Evolutionary conservation across 345 rosid species (phyloP).

Genomic region (Brassica carinata): DNA sequence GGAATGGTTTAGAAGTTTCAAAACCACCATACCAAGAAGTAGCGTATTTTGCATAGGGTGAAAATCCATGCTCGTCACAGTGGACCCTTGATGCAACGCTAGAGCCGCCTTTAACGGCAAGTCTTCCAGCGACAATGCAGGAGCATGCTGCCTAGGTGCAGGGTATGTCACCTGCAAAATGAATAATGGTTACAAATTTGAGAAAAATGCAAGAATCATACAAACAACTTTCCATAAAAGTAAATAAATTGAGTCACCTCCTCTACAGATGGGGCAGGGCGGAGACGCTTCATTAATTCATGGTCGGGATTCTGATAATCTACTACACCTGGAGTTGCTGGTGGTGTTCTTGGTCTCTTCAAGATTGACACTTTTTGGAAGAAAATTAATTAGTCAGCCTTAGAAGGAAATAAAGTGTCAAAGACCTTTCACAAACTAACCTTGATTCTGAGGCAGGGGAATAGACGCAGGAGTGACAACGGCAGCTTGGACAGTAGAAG

Average conservation of each 20-base stretch:
- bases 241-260: slow-evolving; percentile 49
- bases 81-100: slow-evolving; percentile 70
- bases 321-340: slow-evolving; percentile 62
- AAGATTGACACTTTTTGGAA: slow-evolving; percentile 51
- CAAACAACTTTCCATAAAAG: slow-evolving; percentile 7
- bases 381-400: slow-evolving; percentile 21
- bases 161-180: slow-evolving; percentile 69
- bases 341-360: slow-evolving; percentile 77
- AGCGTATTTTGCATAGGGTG: slow-evolving; percentile 65
- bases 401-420: background rate
- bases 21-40: slow-evolving; percentile 70
- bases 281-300: slow-evolving; percentile 77
- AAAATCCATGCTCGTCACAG: slow-evolving; percentile 88
- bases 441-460: slow-evolving; percentile 78
- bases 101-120: slow-evolving; percentile 78
- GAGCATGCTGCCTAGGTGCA: slow-evolving; percentile 55
- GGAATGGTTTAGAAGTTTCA: background rate
- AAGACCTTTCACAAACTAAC: slow-evolving; percentile 42
- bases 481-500: slow-evolving; percentile 93
- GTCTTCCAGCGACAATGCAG: slow-evolving; percentile 65
- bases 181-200: background rate
- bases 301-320: slow-evolving; percentile 88
- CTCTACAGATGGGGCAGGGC: slow-evolving; percentile 71
- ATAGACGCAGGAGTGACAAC: slow-evolving; percentile 79
- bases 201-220: slow-evolving; percentile 22